Evolutionary conservation across 768 basidiomycete genomes (phyloP), one percentile per base, ranked within the genome.

Genomic region (Mycena leptocephala): DNA sequence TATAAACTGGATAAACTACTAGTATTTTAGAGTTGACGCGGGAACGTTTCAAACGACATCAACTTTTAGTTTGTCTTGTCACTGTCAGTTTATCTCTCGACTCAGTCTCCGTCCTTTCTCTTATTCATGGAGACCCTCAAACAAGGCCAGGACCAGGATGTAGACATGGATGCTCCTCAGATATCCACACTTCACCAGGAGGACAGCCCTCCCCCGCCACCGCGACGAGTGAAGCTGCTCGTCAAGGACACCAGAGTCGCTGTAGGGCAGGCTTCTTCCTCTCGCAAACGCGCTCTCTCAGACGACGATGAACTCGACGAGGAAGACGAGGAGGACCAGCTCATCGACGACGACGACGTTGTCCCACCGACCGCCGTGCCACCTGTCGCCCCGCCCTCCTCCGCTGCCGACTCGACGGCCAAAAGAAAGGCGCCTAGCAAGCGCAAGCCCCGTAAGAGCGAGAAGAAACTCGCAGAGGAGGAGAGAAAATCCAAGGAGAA

Each of bases 141-240:
- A n/a, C 18, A 39, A 64, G 78, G 83, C 30, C 87, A 87, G 86
- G 87, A 88, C 81, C 84, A 87, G 51, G 90, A 90, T 80, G 83
- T 88, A 59, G 88, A 90, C 78, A 95, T 95, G 94, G 95, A 95
- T 46, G 94, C 95, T 39, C 95, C 95, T 43, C 92, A 92, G 78
- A 96, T 96, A 69, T 96, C 95, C 30, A 96, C 93, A 33, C 90
- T 96, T 39, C 88, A 87, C 39, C 94, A 95, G 61, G 95, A 95
- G 74, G 89, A 90, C 14, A 90, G 90, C n/a, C 94, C 94, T 62
- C 93, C 95, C 20, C 93, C 93, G 5, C 83, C 85, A 59, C 84
- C 37, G 83, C 84, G 70, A 89, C 86, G 87, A 68, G 88, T 92
- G 51, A 92, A 92, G 80, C 82, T 91, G 22, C 79, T 91, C 43